These are phyloP conservation scores for Aplosporella prunicola DNA, from an alignment of 2,329 filamentous ascomycete genomes.

Conservation along the genomic window DNA sequence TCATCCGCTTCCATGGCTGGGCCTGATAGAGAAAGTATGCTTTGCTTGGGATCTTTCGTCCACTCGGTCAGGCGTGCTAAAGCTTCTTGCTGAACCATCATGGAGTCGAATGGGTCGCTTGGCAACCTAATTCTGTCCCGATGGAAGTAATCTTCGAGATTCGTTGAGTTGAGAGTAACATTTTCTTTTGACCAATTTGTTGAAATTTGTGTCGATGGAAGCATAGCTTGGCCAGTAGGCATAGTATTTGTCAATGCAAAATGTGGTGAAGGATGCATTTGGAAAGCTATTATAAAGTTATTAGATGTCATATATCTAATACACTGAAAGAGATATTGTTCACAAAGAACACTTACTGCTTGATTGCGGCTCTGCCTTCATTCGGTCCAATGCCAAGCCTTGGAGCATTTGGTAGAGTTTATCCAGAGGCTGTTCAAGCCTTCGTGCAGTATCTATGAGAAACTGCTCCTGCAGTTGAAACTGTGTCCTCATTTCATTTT, in stretches of 20 bases:
- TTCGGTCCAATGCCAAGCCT: neutral
- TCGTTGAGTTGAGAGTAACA: slow-evolving; percentile 5
- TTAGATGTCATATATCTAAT: too few species aligned
- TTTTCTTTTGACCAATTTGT: neutral
- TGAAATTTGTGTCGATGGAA: neutral
- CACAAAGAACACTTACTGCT: too few species aligned
- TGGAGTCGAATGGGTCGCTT: neutral
- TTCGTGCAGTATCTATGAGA: too few species aligned
- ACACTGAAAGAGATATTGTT: too few species aligned
- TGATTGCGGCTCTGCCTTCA: too few species aligned
- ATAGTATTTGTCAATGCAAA: too few species aligned
- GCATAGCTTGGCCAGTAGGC: too few species aligned
- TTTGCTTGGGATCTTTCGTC: neutral
- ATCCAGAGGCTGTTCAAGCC: too few species aligned
- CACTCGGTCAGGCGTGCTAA: slow-evolving; percentile 5
- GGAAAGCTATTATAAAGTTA: too few species aligned
- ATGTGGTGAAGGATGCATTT: too few species aligned
- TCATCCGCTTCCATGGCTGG: slow-evolving; percentile 4
- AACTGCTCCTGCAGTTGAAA: too few species aligned
- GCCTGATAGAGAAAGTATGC: slow-evolving; percentile 2
- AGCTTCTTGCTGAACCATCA: neutral
- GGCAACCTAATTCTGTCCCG: slow-evolving; percentile 8
- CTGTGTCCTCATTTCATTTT: too few species aligned
- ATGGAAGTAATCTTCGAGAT: slow-evolving; percentile 11
- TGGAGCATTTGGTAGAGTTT: neutral